Percentiles rank a stretch among this genome's conserved stretches.
These are phyloP conservation scores for Monilinia aucupariae DNA, from an alignment of 2,329 filamentous ascomycete species.

Conservation along the genomic window DNA sequence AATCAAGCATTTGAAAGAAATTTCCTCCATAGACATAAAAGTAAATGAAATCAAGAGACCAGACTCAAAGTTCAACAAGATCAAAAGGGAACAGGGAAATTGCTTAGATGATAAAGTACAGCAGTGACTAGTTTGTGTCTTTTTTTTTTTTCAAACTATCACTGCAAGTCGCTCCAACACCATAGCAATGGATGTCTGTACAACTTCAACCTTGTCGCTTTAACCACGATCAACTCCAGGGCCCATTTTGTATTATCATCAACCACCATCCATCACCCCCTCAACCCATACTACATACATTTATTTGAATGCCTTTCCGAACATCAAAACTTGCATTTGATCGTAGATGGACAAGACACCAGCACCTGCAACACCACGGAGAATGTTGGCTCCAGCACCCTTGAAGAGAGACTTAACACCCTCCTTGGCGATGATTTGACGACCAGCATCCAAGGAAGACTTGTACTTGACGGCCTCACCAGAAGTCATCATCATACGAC, in stretches of 20 bases:
- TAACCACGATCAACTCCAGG: constrained; percentile 22
- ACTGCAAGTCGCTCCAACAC: constrained; percentile 36
- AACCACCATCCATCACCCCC: constrained; percentile 5
- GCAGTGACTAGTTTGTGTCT: constrained; percentile 28
- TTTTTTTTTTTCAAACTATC: constrained; percentile 21
- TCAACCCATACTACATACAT: constrained; percentile 31
- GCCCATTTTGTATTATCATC: constrained; percentile 19
- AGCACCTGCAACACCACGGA: constrained; percentile 99
- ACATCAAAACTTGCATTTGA: constrained; percentile 97
- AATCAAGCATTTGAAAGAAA: background rate
- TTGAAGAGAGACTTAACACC: constrained; percentile 99
- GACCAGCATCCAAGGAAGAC: constrained; percentile 88
- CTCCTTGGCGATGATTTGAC: constrained; percentile 96
- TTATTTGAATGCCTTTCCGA: constrained; percentile 98
- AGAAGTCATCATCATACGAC: constrained; percentile 99
- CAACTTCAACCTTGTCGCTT: constrained; percentile 33
- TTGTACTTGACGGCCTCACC: constrained; percentile 99
- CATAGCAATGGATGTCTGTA: constrained; percentile 35
- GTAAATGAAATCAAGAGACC: background rate
- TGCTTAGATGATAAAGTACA: constrained; percentile 39
- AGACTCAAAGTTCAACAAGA: constrained; percentile 17
- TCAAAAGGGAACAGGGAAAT: constrained; percentile 34
- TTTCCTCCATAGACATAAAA: background rate
- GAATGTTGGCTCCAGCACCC: constrained; percentile 99
- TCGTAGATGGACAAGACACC: constrained; percentile 99